These are phyloP conservation scores for Salinomyces thailandicus DNA, from an alignment of 2,329 filamentous ascomycete genomes.

Conservation along the genomic window DNA sequence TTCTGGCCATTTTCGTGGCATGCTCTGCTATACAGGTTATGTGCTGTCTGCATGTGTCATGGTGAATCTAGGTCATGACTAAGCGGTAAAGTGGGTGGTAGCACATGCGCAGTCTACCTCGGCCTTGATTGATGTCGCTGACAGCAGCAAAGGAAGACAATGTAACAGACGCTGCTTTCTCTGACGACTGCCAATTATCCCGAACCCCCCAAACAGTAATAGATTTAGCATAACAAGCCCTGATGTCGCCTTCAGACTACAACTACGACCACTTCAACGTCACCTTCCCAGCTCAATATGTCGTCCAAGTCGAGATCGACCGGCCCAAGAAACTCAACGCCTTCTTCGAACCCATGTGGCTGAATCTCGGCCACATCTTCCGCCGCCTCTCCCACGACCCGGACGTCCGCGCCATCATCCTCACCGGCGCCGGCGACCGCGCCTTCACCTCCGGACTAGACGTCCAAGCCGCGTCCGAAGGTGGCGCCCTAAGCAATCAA, in stretches of 20 bases:
- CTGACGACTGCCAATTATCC: too few relatives aligned
- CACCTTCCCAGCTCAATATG: conserved; percentile 58
- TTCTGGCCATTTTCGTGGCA: too few relatives aligned
- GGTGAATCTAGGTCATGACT: too few relatives aligned
- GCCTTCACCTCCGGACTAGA: conserved; percentile 85
- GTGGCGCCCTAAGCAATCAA: conserved; percentile 5
- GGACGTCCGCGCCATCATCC: conserved; percentile 62
- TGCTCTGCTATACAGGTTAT: too few relatives aligned
- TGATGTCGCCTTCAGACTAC: conserved; percentile 8
- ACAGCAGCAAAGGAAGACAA: too few relatives aligned
- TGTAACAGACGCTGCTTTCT: too few relatives aligned
- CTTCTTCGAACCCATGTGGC: conserved; percentile 77
- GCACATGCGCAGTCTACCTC: too few relatives aligned
- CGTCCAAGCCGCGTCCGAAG: conserved; percentile 37
- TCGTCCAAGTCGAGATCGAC: conserved; percentile 90
- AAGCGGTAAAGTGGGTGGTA: too few relatives aligned
- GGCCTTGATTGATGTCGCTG: too few relatives aligned
- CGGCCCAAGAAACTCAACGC: conserved; percentile 78
- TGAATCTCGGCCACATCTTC: conserved; percentile 67
- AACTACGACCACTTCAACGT: conserved; percentile 54
- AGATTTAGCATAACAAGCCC: not conserved
- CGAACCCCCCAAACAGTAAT: not conserved
- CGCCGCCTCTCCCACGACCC: conserved; percentile 58
- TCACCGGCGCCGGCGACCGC: conserved; percentile 70
- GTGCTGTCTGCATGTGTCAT: too few relatives aligned